A percentile compares a stretch with the other conserved stretches of the same genome.
These are phyloP conservation scores for Pseudogymnoascus sp. DNA, from an alignment of 2,329 filamentous ascomycete genomes.

Conservation along the genomic window DNA sequence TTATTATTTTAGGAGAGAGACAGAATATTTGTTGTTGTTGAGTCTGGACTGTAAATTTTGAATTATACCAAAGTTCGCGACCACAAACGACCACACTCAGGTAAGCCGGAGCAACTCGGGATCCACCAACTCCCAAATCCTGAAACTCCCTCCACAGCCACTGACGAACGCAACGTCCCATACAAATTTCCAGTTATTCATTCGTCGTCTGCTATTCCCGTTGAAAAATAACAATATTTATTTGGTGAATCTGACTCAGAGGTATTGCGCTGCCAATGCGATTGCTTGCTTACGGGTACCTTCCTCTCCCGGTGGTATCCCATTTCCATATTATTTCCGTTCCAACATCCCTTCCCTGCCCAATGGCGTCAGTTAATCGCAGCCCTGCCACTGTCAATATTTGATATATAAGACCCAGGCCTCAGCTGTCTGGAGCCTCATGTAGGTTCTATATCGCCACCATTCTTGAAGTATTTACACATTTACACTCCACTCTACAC, in stretches of 20 bases:
- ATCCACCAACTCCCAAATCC: background rate
- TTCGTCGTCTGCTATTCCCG: background rate
- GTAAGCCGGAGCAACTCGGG: background rate
- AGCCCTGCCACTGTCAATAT: background rate
- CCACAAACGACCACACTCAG: background rate
- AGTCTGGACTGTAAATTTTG: background rate
- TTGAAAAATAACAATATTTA: background rate
- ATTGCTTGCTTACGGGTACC: background rate
- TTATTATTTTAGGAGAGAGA: background rate
- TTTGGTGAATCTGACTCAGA: background rate
- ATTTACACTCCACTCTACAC: conserved; percentile 1
- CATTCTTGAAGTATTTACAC: background rate
- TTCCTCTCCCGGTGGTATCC: background rate
- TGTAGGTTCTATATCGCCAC: background rate
- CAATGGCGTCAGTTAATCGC: background rate
- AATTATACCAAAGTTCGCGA: background rate
- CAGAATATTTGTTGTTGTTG: background rate
- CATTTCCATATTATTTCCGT: background rate
- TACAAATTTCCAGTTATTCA: background rate
- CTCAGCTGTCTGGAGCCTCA: background rate
- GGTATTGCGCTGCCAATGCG: background rate
- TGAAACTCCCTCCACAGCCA: background rate
- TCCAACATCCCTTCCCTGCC: background rate
- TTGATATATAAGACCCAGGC: conserved; percentile 3
- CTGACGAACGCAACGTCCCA: background rate